Evolutionary conservation across 257 asterid genomes (phyloP).

Genomic region (Solanum piurae): DNA sequence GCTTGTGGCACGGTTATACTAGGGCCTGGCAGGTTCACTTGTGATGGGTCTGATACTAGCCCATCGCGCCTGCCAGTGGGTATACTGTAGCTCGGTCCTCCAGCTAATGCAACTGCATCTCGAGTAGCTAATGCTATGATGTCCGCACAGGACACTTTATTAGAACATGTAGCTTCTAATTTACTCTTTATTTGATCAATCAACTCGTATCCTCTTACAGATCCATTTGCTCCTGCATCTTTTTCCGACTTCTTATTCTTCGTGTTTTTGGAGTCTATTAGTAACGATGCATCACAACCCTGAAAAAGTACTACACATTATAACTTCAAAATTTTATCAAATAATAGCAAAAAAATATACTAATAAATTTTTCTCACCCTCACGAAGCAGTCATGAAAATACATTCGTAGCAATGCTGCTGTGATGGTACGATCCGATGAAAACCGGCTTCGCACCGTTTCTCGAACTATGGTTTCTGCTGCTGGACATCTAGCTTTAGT

Average conservation of each 20-base stretch:
- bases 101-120: slow-evolving; percentile 57
- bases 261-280: slow-evolving; percentile 17
- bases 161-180: slow-evolving; percentile 38
- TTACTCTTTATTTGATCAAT: slow-evolving; percentile 50
- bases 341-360: background rate
- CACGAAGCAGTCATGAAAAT: slow-evolving; percentile 82
- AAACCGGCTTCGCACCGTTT: slow-evolving; percentile 34
- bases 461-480: slow-evolving; percentile 45
- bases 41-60: slow-evolving; percentile 21
- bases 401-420: slow-evolving; percentile 71
- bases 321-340: background rate
- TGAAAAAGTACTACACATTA: background rate
- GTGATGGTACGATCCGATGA: slow-evolving; percentile 44
- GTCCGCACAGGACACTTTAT: slow-evolving; percentile 70
- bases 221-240: slow-evolving; percentile 19
- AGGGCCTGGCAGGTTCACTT: slow-evolving; percentile 61
- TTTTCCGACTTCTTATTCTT: slow-evolving; percentile 10
- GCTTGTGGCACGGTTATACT: slow-evolving; percentile 18
- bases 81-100: slow-evolving; percentile 43
- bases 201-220: slow-evolving; percentile 33
- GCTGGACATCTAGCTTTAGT: slow-evolving; percentile 22
- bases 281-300: slow-evolving; percentile 33
- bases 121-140: slow-evolving; percentile 68
- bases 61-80: slow-evolving; percentile 71
- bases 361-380: slow-evolving; percentile 19